Base-by-base conservation (phyloP, 441 rosid species). In the Melastoma candidum region DNA sequence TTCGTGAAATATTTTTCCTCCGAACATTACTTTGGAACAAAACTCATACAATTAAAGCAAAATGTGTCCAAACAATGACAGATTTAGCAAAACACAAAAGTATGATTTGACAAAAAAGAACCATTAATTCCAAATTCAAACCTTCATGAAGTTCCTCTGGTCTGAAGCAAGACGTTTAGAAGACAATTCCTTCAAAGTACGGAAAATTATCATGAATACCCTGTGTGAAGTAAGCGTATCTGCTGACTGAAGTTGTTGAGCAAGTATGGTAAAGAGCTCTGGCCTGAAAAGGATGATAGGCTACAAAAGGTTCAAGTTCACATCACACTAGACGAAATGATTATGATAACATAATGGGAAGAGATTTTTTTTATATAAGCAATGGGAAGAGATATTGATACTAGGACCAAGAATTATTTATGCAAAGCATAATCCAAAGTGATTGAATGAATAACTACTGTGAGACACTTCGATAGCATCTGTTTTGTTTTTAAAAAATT, bases 101-200 rank as follows among this genome's bases (percentile, higher is more conserved):
- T 29, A 29, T 29, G 11, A 51, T 0, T 9, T 51, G 41, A 12
- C 47, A 61, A 49, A 48, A 17, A 36, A 58, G 17, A 2, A 48
- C 59, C 65, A 64, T 51, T 26, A 59, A 44, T 7, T 29, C 36
- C 3, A 29, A 29, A 29, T 29, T 26, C 57, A 48, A 71, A 89
- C 99, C 97, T 87, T 87, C 0, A 94, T 85, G 55, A 77, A 94
- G 66, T 66, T 87, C 70, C 67, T 80, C 72, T 89, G 97, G 63
- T 94, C 97, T 26, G 86, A 94, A 7, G 94, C 73, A 48, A 94
- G 96, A 58, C 97, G 96, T 70, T 90, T 90, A 13, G 94, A 83
- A 46, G 99, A 94, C 73, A 90, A 67, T 57, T 94, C 99, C 70
- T 94, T 94, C 60, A 94, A 65, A 43, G 95, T 83, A 63, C 92